Evolutionary conservation across 2,329 filamentous ascomycete species (phyloP).

Genomic region (Xylariales sp.): DNA sequence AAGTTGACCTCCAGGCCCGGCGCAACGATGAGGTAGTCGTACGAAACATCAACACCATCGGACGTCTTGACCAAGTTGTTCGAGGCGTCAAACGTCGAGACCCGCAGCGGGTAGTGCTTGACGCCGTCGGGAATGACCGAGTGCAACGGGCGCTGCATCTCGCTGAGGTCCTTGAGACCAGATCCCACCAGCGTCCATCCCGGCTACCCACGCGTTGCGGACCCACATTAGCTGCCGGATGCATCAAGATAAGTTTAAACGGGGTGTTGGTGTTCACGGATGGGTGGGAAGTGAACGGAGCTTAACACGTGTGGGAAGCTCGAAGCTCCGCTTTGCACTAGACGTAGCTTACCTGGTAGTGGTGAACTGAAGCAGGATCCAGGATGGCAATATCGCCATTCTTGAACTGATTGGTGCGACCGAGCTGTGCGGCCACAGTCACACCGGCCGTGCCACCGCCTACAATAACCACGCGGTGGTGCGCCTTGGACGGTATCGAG

Average conservation of each 20-base stretch:
- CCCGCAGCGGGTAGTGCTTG: constrained; percentile 27
- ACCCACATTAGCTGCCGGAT: no score
- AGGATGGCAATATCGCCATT: constrained; percentile 30
- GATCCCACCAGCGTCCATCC: constrained; percentile 34
- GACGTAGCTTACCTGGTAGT: constrained; percentile 22
- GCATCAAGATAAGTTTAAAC: no score
- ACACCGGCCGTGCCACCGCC: constrained; percentile 57
- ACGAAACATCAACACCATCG: constrained; percentile 29
- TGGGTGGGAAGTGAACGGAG: not conserved
- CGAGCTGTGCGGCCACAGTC: constrained; percentile 62
- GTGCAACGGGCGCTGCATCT: constrained; percentile 22
- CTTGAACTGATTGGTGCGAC: constrained; percentile 27
- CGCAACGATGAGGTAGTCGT: constrained; percentile 31
- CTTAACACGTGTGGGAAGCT: not conserved
- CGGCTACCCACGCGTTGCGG: no score
- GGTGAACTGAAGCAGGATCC: constrained; percentile 27
- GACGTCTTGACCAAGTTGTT: constrained; percentile 29
- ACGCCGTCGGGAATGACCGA: constrained; percentile 26
- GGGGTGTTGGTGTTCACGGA: no score
- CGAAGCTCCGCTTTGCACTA: not conserved
- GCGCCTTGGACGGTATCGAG: constrained; percentile 4
- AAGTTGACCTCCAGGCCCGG: constrained; percentile 32
- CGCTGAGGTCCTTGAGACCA: constrained; percentile 23
- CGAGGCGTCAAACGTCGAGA: constrained; percentile 27
- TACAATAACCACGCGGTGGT: constrained; percentile 5